Conservation (phyloP, 2,329 filamentous ascomycete genomes). For the Talaromyces funiculosus region DNA sequence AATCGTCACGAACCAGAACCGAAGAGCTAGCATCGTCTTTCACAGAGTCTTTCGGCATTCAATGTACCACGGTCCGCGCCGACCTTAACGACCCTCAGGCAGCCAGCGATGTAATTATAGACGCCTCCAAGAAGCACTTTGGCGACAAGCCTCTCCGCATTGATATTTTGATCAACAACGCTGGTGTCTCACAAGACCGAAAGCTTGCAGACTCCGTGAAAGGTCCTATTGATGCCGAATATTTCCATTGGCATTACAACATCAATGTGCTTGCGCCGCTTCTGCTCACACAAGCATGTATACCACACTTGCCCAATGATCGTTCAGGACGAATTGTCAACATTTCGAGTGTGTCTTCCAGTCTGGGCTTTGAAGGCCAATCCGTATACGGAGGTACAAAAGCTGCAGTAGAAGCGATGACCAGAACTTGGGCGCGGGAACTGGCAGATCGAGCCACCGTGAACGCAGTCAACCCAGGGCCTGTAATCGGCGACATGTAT, state of each 20-base stretch:
- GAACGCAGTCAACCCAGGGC: conserved; percentile 62
- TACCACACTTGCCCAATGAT: conserved; percentile 64
- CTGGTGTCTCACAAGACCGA: conserved; percentile 53
- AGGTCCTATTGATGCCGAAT: conserved; percentile 53
- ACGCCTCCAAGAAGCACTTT: conserved; percentile 50
- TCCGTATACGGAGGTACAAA: conserved; percentile 62
- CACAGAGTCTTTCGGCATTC: conserved; percentile 52
- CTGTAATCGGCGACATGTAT: conserved; percentile 64
- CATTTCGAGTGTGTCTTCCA: conserved; percentile 54
- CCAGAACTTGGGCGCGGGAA: conserved; percentile 61
- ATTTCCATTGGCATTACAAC: conserved; percentile 68
- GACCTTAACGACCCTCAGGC: conserved; percentile 62
- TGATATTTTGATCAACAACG: conserved; percentile 85
- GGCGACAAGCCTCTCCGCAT: conserved; percentile 54
- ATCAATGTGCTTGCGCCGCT: conserved; percentile 80
- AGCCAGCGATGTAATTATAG: conserved; percentile 53
- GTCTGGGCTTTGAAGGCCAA: conserved; percentile 54
- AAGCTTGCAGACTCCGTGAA: conserved; percentile 59
- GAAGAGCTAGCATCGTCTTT: conserved; percentile 54
- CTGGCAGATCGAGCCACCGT: conserved; percentile 58
- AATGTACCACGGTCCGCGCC: conserved; percentile 60
- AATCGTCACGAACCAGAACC: conserved; percentile 51
- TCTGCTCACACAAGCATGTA: conserved; percentile 67
- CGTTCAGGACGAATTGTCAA: conserved; percentile 62
- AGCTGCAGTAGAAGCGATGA: conserved; percentile 63